Evolutionary conservation across 1,284 basidiomycete species (phyloP).

Genomic region (Heterobasidion irregulare): DNA sequence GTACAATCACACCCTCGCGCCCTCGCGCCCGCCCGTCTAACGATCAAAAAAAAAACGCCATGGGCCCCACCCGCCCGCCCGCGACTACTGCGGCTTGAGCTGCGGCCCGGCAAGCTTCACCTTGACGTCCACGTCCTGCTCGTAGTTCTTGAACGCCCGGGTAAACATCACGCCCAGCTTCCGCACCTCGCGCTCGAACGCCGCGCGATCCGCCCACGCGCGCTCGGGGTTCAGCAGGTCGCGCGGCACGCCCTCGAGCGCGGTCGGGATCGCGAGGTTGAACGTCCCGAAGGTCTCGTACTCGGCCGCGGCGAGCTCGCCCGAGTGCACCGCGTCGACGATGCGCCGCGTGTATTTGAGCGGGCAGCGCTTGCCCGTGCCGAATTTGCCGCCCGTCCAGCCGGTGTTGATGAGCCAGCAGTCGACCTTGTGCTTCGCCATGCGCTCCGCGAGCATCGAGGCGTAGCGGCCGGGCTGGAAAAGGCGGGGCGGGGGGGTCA

Average conservation of each 20-base stretch:
- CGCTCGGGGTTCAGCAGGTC: constrained; percentile 82
- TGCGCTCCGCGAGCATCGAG: constrained; percentile 93
- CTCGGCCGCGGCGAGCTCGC: constrained; percentile 81
- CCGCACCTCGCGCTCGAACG: constrained; percentile 77
- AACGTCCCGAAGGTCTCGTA: constrained; percentile 82
- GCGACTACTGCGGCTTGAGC: constrained; percentile 6
- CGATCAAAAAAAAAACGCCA: too few relatives aligned
- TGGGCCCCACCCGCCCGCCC: too few relatives aligned
- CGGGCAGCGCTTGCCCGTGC: constrained; percentile 86
- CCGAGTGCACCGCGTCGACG: constrained; percentile 95
- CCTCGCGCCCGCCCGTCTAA: too few relatives aligned
- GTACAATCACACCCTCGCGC: too few relatives aligned
- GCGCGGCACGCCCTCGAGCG: constrained; percentile 76
- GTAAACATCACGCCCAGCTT: constrained; percentile 90
- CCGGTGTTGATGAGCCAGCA: constrained; percentile 99
- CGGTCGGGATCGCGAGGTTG: constrained; percentile 75
- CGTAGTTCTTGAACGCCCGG: constrained; percentile 87
- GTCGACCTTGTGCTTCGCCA: constrained; percentile 86
- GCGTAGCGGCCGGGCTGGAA: constrained; percentile 87
- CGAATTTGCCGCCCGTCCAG: constrained; percentile 96
- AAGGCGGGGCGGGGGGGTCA: constrained; percentile 1
- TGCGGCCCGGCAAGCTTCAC: constrained; percentile 75
- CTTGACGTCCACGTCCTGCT: constrained; percentile 72
- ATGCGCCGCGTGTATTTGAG: constrained; percentile 95
- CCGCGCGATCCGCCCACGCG: constrained; percentile 83